These are phyloP conservation scores for Vanderwaltozyma yarrowii DNA, from an alignment of 805 yeast genomes.

Conservation along the genomic window DNA sequence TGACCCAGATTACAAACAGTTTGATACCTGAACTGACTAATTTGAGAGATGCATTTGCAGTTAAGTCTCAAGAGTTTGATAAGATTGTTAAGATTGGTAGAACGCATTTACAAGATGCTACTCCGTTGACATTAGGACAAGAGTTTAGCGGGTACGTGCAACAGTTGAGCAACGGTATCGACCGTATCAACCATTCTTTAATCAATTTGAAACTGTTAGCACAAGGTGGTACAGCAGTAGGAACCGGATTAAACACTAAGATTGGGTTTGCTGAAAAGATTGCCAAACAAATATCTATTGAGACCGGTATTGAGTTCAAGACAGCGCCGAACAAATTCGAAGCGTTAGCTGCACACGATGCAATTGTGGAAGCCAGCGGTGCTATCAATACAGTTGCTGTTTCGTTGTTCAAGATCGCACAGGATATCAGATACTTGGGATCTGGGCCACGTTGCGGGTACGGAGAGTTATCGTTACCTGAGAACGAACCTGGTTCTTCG, in stretches of 20 bases:
- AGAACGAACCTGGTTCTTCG: conserved; percentile 98
- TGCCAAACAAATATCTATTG: conserved; percentile 74
- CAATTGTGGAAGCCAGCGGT: conserved; percentile 95
- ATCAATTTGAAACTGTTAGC: conserved; percentile 77
- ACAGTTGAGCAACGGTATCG: conserved; percentile 85
- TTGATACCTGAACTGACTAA: conserved; percentile 72
- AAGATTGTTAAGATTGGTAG: conserved; percentile 96
- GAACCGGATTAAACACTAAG: conserved; percentile 94
- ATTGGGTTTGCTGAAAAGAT: conserved; percentile 81
- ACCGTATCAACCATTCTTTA: conserved; percentile 67
- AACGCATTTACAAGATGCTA: conserved; percentile 98
- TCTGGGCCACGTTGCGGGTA: conserved; percentile 99
- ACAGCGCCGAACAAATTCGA: conserved; percentile 99
- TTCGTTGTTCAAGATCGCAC: conserved; percentile 91
- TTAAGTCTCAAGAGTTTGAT: conserved; percentile 72
- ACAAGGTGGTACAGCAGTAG: conserved; percentile 99
- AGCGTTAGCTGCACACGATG: conserved; percentile 98
- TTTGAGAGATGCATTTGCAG: conserved; percentile 68
- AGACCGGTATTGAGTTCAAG: conserved; percentile 80
- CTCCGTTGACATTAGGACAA: conserved; percentile 95
- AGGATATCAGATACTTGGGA: conserved; percentile 96
- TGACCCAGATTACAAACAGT: conserved; percentile 65
- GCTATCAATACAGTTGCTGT: conserved; percentile 92
- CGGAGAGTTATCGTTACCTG: conserved; percentile 91
- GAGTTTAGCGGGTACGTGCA: conserved; percentile 95